phyloP scores from a whole-genome alignment of 306 rosid species.

The Sicyos edulis region DNA sequence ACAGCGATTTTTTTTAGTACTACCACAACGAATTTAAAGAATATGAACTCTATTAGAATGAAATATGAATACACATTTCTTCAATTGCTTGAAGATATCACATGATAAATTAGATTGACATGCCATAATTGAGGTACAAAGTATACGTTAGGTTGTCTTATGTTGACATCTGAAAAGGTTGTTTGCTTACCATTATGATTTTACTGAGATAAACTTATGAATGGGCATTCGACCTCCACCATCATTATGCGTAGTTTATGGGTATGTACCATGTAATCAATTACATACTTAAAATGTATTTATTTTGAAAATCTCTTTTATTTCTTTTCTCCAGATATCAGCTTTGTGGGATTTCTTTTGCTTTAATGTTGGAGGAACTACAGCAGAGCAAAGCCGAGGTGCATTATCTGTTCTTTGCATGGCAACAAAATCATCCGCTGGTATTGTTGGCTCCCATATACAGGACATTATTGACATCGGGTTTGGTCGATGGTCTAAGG shows the following conservation, averaged over 20 bases:
- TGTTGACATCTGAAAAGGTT: neutral
- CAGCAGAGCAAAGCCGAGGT: slow-evolving; percentile 89
- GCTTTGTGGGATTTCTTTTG: slow-evolving; percentile 95
- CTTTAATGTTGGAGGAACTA: slow-evolving; percentile 81
- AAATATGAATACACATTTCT: neutral
- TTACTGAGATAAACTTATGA: neutral
- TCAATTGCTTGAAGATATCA: neutral
- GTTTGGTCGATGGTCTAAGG: slow-evolving; percentile 94
- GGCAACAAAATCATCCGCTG: slow-evolving; percentile 75
- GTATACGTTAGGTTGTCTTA: neutral
- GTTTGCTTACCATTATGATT: neutral
- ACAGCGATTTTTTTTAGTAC: neutral
- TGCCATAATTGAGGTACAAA: neutral
- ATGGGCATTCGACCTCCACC: neutral
- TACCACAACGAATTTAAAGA: neutral
- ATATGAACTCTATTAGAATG: neutral
- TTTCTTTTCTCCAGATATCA: slow-evolving; percentile 50
- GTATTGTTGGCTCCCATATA: slow-evolving; percentile 69
- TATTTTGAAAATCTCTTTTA: neutral
- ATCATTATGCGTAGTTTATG: neutral
- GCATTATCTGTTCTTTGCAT: slow-evolving; percentile 85
- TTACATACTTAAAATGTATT: neutral
- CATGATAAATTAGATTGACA: neutral
- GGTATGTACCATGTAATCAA: neutral
- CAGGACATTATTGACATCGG: slow-evolving; percentile 90